These are phyloP conservation scores for Pseudonectria foliicola DNA, from an alignment of 2,329 filamentous ascomycete species.

Conservation along the genomic window DNA sequence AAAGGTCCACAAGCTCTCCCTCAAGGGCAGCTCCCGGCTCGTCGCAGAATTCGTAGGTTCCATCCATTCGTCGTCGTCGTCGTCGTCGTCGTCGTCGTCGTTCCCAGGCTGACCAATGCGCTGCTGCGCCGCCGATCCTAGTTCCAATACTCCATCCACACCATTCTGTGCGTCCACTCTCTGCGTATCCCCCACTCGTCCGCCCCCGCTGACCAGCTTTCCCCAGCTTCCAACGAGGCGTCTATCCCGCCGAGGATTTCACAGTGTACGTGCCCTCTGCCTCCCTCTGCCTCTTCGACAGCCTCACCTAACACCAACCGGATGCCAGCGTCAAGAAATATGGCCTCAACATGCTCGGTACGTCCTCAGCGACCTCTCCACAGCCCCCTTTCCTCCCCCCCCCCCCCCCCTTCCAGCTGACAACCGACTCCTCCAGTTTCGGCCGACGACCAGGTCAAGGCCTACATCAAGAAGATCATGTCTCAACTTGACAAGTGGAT, in stretches of 20 bases:
- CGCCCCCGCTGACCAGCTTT: constrained; percentile 2
- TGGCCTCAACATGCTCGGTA: constrained; percentile 92
- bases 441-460: constrained; percentile 94
- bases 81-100: constrained; percentile 10
- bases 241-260: constrained; percentile 94
- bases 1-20: constrained; percentile 89
- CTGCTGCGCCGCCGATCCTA: constrained; percentile 25
- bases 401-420: too few relatives aligned
- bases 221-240: constrained; percentile 71
- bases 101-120: too few relatives aligned
- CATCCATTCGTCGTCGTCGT: background rate
- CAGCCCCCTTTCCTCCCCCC: too few relatives aligned
- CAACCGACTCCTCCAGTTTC: constrained; percentile 59
- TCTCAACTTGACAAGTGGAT: constrained; percentile 97
- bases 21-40: constrained; percentile 77
- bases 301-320: constrained; percentile 1
- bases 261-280: constrained; percentile 56
- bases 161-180: constrained; percentile 67
- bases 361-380: too few relatives aligned
- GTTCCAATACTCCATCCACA: constrained; percentile 98
- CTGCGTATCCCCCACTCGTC: fast-evolving
- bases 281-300: background rate
- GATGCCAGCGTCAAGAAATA: constrained; percentile 78
- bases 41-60: constrained; percentile 86
- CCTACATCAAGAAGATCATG: constrained; percentile 99